Percentiles rank a stretch among this genome's conserved stretches.
Conservation (phyloP, 1,284 basidiomycete species). For the Termitomyces sp. region DNA sequence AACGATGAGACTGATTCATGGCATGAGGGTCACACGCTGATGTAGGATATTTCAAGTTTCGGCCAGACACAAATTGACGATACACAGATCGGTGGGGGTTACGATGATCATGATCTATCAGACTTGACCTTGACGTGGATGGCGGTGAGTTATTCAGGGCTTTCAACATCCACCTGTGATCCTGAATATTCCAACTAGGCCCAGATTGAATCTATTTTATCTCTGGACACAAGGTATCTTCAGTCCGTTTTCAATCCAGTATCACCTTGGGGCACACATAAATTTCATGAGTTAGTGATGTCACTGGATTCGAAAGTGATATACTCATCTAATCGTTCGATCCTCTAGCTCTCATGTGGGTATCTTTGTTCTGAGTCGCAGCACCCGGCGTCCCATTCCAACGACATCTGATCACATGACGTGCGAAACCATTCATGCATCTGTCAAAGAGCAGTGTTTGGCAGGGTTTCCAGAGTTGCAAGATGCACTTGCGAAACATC, state of each 20-base stretch:
- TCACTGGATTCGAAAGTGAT: background rate
- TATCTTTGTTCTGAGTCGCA: slow-evolving; percentile 42
- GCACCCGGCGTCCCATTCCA: slow-evolving; percentile 46
- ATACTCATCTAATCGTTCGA: background rate
- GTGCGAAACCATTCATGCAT: slow-evolving; percentile 57
- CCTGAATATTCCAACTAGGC: slow-evolving; percentile 31
- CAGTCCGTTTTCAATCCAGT: slow-evolving; percentile 43
- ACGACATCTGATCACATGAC: slow-evolving; percentile 40
- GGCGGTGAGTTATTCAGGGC: slow-evolving; percentile 37
- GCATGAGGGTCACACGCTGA: slow-evolving; percentile 54
- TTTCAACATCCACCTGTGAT: background rate
- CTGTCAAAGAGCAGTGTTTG: slow-evolving; percentile 43
- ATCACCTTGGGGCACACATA: slow-evolving; percentile 54
- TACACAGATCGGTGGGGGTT: slow-evolving; percentile 64
- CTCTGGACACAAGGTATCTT: slow-evolving; percentile 52
- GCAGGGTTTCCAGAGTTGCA: slow-evolving; percentile 30
- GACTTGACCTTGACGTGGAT: slow-evolving; percentile 66
- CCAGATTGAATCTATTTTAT: slow-evolving; percentile 49
- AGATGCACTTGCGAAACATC: slow-evolving; percentile 33
- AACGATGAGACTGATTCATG: background rate
- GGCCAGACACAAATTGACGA: background rate
- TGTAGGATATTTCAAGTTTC: slow-evolving; percentile 25
- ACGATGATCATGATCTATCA: slow-evolving; percentile 59
- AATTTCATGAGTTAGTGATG: slow-evolving; percentile 51
- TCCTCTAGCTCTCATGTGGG: slow-evolving; percentile 43